A percentile compares a stretch with the other conserved stretches of the same genome.
Evolutionary conservation across 1,284 basidiomycete genomes (phyloP).

Genomic region (Leccinum fallax): DNA sequence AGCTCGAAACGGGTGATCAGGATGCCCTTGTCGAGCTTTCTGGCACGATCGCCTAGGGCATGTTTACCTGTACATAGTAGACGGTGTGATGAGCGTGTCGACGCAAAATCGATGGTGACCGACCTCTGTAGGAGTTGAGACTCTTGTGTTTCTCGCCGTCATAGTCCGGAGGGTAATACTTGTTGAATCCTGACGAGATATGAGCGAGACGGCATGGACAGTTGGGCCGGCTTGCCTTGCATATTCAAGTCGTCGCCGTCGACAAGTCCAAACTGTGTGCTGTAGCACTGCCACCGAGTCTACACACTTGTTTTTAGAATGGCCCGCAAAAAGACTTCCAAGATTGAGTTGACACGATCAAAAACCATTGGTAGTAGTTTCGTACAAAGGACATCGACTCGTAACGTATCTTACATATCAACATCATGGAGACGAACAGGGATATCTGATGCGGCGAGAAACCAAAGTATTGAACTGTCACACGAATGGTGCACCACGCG

Average conservation of each 20-base stretch:
- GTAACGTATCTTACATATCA: too few species aligned
- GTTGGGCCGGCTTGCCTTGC: constrained; percentile 38
- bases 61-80: constrained; percentile 74
- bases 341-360: too few species aligned
- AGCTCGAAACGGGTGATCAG: constrained; percentile 92
- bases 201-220: constrained; percentile 17
- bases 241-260: constrained; percentile 22
- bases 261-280: background rate
- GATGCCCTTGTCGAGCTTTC: constrained; percentile 92
- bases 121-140: constrained; percentile 80
- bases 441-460: too few species aligned
- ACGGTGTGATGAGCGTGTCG: constrained; percentile 3
- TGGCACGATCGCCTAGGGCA: constrained; percentile 88
- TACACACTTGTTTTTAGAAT: too few species aligned
- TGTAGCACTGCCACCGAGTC: too few species aligned
- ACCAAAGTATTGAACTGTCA: too few species aligned
- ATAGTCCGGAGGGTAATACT: constrained; percentile 95
- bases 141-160: constrained; percentile 80
- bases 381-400: too few species aligned
- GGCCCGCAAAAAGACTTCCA: too few species aligned
- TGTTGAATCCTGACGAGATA: constrained; percentile 67
- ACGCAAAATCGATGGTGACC: background rate
- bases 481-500: too few species aligned
- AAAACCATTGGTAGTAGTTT: too few species aligned
- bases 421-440: too few species aligned